Conservation (phyloP, 2,329 filamentous ascomycete species). For the Phialophora chinensis region DNA sequence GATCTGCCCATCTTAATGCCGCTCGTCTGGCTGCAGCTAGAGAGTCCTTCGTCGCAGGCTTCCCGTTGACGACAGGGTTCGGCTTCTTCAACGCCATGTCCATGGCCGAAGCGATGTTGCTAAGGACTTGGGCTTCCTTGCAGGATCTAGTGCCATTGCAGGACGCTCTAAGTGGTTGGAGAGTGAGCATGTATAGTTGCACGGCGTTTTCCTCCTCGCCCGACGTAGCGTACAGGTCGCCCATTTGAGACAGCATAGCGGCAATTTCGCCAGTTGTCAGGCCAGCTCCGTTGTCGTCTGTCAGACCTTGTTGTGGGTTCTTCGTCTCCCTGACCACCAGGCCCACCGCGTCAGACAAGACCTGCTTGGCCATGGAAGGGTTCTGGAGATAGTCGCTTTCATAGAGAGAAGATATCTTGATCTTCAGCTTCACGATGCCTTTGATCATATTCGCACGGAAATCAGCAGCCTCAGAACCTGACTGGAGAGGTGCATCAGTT, state of each 20-base stretch:
- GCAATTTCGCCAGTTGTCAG: slow-evolving; percentile 49
- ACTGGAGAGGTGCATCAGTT: neutral
- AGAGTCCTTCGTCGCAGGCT: slow-evolving; percentile 34
- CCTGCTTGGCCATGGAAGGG: slow-evolving; percentile 73
- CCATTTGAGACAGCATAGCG: slow-evolving; percentile 40
- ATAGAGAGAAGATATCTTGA: slow-evolving; percentile 87
- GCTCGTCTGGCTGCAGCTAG: slow-evolving; percentile 34
- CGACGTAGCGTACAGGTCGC: slow-evolving; percentile 38
- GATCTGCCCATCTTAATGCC: slow-evolving; percentile 38
- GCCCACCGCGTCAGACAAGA: slow-evolving; percentile 81
- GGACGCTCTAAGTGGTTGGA: slow-evolving; percentile 35
- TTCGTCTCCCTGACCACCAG: slow-evolving; percentile 76
- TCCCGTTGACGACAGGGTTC: slow-evolving; percentile 38
- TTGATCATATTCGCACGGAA: slow-evolving; percentile 32
- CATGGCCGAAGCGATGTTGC: slow-evolving; percentile 40
- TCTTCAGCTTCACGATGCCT: slow-evolving; percentile 47
- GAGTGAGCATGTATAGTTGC: slow-evolving; percentile 39
- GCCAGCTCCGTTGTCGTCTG: slow-evolving; percentile 46
- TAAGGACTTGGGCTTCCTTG: slow-evolving; percentile 38
- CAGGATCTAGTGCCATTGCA: slow-evolving; percentile 38
- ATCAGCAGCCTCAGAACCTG: slow-evolving; percentile 11
- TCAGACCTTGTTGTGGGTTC: slow-evolving; percentile 62
- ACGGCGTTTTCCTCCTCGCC: slow-evolving; percentile 39
- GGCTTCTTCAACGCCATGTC: slow-evolving; percentile 38
- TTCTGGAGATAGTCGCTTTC: slow-evolving; percentile 76